Percentiles rank a stretch among this genome's conserved stretches.
Conservation (phyloP, 768 basidiomycete genomes). For the Lanmaoa pseudosensibilis region DNA sequence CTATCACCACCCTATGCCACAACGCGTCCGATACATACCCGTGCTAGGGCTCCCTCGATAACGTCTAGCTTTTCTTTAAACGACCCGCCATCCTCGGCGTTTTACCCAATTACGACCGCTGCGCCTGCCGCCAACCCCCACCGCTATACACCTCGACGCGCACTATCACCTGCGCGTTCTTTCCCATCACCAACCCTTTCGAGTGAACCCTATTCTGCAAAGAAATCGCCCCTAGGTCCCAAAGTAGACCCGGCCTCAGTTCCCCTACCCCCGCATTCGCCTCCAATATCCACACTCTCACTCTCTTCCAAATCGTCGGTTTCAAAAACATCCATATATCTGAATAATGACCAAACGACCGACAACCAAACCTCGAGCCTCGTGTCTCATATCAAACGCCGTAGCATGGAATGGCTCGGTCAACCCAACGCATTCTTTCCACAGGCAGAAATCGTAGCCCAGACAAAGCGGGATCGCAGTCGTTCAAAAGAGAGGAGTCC, state of each 20-base stretch:
- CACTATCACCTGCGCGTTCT: constrained; percentile 36
- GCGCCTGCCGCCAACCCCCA: constrained; percentile 59
- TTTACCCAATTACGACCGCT: constrained; percentile 60
- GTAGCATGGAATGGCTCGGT: constrained; percentile 29
- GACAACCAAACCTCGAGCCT: constrained; percentile 42
- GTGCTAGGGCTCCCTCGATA: constrained; percentile 32
- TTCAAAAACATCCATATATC: constrained; percentile 52
- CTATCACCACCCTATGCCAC: constrained; percentile 33
- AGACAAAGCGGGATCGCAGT: constrained; percentile 18
- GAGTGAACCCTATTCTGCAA: constrained; percentile 23
- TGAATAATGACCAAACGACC: constrained; percentile 37
- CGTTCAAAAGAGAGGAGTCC: constrained; percentile 22
- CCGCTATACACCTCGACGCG: constrained; percentile 44
- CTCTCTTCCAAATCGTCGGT: constrained; percentile 76
- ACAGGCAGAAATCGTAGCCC: constrained; percentile 14
- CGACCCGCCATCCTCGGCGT: constrained; percentile 29
- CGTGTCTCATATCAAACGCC: constrained; percentile 43
- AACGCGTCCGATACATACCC: constrained; percentile 29
- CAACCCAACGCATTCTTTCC: constrained; percentile 9
- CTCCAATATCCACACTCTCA: constrained; percentile 68
- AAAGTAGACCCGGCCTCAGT: constrained; percentile 57
- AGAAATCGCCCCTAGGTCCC: constrained; percentile 14
- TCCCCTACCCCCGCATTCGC: constrained; percentile 69
- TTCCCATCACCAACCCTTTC: constrained; percentile 25
- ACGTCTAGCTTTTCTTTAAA: constrained; percentile 28